Base-by-base conservation (phyloP, 2,329 filamentous ascomycete species). In the Ascochyta koolunga region DNA sequence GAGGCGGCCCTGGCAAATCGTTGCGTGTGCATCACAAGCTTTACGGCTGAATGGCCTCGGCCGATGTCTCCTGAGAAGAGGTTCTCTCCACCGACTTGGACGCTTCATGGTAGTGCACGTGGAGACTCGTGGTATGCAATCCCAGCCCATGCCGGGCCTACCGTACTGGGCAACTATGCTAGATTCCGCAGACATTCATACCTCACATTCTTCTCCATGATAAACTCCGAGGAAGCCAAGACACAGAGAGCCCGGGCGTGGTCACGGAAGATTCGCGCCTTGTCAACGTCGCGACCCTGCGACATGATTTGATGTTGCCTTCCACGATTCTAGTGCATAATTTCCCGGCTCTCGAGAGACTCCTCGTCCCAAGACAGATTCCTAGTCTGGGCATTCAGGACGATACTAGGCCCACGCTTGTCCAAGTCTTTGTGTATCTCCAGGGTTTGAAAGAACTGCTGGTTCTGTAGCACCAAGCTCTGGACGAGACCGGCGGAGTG, bases 381-480 rank as follows among this genome's bases (percentile, higher is more conserved):
- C 25, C 18, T 16, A 38, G 18, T 16, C 5, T 5, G 16, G 15
- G 22, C 22, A 15, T 8, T 15, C 11, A 15, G 6, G 7, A 18
- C 22, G 2, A 7, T 11, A 1, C 27, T 16, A 2, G 16, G 25
- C 5, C 39, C 8, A 19, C n/a, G 39, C 25, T 41, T 8, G 25
- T 11, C 24, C 3, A 22, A n/a, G n/a, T 21, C 16, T 15, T 31
- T 2, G 16, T 1, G 6, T 15, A 11, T 6, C 22, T 29, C 13
- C 15, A 25, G 13, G 9, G 15, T 21, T 4, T 15, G 29, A 2
- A 46, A 46, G 0, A 5, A 21, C 29, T 13, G 42, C 37, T 10
- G n/a, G 18, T 46, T 46, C 13, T 41, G 29, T 18, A 52, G 50
- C 42, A 52, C 36, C 50, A 46, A 52, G 42, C 42, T 37, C 24